A percentile compares a stretch with the other conserved stretches of the same genome.
Evolutionary conservation across 2,329 filamentous ascomycete genomes (phyloP).

Genomic region (Raffaelea ambrosiae): DNA sequence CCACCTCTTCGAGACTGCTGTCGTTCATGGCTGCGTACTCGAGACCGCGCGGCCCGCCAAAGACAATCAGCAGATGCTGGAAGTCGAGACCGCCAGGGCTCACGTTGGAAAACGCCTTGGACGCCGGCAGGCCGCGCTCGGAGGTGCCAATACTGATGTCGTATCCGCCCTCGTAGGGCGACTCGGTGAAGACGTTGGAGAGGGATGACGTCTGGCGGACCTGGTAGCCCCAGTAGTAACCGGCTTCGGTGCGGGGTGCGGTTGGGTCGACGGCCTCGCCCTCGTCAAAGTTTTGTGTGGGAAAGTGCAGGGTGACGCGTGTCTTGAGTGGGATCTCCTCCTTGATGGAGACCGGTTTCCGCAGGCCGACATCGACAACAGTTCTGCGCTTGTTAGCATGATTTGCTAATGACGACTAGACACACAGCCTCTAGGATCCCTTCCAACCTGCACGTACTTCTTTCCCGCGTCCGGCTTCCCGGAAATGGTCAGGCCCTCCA

Average conservation of each 20-base stretch:
- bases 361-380: conserved; percentile 49
- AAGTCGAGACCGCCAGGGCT: conserved; percentile 36
- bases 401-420: conserved; percentile 19
- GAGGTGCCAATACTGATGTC: conserved; percentile 78
- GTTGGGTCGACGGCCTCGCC: conserved; percentile 59
- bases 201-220: conserved; percentile 59
- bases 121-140: conserved; percentile 56
- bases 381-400: too few species aligned
- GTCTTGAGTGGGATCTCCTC: conserved; percentile 60
- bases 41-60: conserved; percentile 72
- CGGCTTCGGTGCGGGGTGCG: conserved; percentile 62
- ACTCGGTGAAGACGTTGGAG: conserved; percentile 69
- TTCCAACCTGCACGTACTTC: too few species aligned
- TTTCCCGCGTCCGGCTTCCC: conserved; percentile 26
- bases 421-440: too few species aligned
- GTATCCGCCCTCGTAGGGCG: conserved; percentile 67
- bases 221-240: conserved; percentile 81
- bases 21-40: conserved; percentile 65
- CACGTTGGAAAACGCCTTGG: conserved; percentile 34
- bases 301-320: conserved; percentile 64
- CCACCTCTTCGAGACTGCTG: conserved; percentile 45
- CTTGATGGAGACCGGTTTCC: conserved; percentile 45
- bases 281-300: conserved; percentile 30
- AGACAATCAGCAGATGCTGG: conserved; percentile 67
- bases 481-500: conserved; percentile 63